Conservation (phyloP, 2,329 filamentous ascomycete genomes). For the Fusarium poae region DNA sequence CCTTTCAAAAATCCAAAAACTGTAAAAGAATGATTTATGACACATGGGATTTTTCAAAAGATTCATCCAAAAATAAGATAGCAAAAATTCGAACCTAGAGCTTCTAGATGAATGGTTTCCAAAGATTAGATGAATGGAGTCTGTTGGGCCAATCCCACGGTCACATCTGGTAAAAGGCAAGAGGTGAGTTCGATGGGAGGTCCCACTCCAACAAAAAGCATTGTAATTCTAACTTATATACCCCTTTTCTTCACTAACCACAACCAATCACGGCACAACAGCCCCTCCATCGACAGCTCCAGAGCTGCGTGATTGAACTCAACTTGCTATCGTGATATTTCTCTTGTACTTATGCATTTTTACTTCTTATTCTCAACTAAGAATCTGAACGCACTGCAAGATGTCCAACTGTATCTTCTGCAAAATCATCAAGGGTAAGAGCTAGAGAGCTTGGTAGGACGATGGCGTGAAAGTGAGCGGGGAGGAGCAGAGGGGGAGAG, state of each 20-base stretch:
- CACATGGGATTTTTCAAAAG: accelerated
- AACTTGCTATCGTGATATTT: not conserved
- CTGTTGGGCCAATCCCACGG: conserved; percentile 70
- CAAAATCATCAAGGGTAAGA: conserved; percentile 91
- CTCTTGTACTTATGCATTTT: not conserved
- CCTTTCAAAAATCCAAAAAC: conserved; percentile 1
- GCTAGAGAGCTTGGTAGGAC: conserved; percentile 1
- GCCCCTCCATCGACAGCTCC: conserved; percentile 29
- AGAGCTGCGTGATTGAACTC: conserved; percentile 8
- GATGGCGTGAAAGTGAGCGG: conserved; percentile 5
- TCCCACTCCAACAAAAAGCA: conserved; percentile 68
- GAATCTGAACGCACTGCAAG: not conserved
- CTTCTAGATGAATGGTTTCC: conserved; percentile 58
- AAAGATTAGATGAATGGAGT: conserved; percentile 68
- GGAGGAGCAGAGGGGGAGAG: conserved; percentile 30
- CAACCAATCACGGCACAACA: conserved; percentile 2
- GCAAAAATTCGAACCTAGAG: conserved; percentile 58
- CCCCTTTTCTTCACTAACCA: not conserved
- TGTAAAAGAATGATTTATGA: accelerated
- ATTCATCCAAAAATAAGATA: conserved; percentile 40
- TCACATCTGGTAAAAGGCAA: conserved; percentile 87
- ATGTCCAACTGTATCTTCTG: conserved; percentile 86
- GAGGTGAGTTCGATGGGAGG: conserved; percentile 80
- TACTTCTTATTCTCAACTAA: not conserved
- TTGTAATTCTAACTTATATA: conserved; percentile 42